Conservation (phyloP, 2,329 filamentous ascomycete genomes). For the Hymenoscyphus fraxineus region DNA sequence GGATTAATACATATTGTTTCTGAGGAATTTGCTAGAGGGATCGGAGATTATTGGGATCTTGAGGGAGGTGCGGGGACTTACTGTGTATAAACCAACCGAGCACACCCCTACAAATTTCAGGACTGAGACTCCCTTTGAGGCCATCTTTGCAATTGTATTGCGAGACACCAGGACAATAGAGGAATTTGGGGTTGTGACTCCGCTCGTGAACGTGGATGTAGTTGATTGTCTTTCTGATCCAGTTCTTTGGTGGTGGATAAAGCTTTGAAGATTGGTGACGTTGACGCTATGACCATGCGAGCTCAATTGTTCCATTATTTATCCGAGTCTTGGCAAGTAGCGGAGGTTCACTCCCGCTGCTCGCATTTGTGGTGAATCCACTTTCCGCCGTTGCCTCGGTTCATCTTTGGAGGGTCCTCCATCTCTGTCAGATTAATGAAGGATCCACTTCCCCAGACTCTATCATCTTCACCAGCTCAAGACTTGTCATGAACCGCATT, state of each 20-base stretch:
- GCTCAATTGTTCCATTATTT: too few relatives aligned
- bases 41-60: constrained; percentile 1
- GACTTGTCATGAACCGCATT: not conserved
- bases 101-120: constrained; percentile 93
- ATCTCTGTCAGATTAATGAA: not conserved
- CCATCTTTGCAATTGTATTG: constrained; percentile 43
- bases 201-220: not conserved
- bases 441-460: not conserved
- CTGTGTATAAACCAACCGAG: constrained; percentile 81
- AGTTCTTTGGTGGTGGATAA: not conserved
- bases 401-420: not conserved
- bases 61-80: constrained; percentile 41
- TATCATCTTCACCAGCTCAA: not conserved
- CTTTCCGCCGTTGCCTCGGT: not conserved
- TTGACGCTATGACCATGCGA: not conserved
- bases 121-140: constrained; percentile 66
- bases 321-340: not conserved
- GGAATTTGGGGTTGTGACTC: not conserved
- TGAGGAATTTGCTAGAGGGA: not conserved
- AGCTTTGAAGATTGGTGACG: not conserved
- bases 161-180: not conserved
- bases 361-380: not conserved
- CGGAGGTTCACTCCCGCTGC: not conserved
- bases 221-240: not conserved
- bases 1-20: not conserved